Conservation (phyloP, 2,329 filamentous ascomycete species). For the Zymoseptoria passerinii region DNA sequence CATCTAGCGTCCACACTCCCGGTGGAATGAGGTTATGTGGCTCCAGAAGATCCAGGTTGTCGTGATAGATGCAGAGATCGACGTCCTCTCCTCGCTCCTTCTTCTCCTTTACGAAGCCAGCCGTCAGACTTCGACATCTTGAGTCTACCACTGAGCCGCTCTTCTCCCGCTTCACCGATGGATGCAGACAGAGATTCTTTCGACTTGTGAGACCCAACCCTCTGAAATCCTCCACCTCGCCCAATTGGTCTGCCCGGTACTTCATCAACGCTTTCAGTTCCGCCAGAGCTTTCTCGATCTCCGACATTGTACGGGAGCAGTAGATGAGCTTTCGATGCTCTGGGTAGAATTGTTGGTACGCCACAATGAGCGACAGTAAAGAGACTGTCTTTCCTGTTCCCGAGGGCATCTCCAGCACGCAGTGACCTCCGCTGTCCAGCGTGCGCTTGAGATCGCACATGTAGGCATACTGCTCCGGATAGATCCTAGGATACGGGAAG, state of each 20-base stretch:
- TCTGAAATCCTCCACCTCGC: constrained; percentile 83
- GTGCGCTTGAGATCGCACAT: constrained; percentile 84
- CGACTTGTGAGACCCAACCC: constrained; percentile 88
- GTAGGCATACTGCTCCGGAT: constrained; percentile 68
- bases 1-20: constrained; percentile 92
- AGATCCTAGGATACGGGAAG: constrained; percentile 67
- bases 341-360: constrained; percentile 89
- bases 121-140: constrained; percentile 89
- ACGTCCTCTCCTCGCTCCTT: constrained; percentile 92
- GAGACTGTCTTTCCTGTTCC: constrained; percentile 97
- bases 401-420: constrained; percentile 97
- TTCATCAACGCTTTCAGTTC: constrained; percentile 93
- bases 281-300: constrained; percentile 94
- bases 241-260: constrained; percentile 82
- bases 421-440: constrained; percentile 88
- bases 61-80: constrained; percentile 90
- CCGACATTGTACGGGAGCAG: constrained; percentile 98
- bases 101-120: constrained; percentile 95
- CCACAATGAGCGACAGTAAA: constrained; percentile 85
- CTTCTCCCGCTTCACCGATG: constrained; percentile 92
- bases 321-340: constrained; percentile 96
- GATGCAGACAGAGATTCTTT: constrained; percentile 94
- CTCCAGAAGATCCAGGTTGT: constrained; percentile 94
- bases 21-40: constrained; percentile 91
- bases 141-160: constrained; percentile 90